Conservation (phyloP, 257 asterid genomes). For the Schizonepeta tenuifolia region DNA sequence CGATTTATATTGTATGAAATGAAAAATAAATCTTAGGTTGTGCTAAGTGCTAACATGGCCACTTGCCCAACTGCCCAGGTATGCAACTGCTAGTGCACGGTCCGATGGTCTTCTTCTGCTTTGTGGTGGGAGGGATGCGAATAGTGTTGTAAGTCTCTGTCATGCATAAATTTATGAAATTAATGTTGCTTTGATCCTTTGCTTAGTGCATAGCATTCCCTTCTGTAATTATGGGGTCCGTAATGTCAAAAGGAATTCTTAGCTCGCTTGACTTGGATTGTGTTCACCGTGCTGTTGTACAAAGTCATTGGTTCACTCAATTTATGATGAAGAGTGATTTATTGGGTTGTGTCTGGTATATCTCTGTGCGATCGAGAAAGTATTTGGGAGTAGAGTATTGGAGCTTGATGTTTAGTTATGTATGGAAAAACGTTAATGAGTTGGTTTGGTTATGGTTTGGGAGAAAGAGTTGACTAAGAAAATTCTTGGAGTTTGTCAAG, state of each 20-base stretch:
- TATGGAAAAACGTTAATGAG: background rate
- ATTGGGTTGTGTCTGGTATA: background rate
- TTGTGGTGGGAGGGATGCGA: slow-evolving; percentile 98
- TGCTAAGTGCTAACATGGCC: slow-evolving; percentile 16
- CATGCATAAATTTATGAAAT: slow-evolving; percentile 22
- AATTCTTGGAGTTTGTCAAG: background rate
- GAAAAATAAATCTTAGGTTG: background rate
- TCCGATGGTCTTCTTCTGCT: slow-evolving; percentile 99
- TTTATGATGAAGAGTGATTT: slow-evolving; percentile 17
- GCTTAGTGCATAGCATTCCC: slow-evolving; percentile 13
- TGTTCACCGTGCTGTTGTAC: slow-evolving; percentile 5
- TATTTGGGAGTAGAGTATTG: background rate
- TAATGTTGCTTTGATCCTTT: slow-evolving; percentile 3
- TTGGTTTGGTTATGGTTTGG: background rate
- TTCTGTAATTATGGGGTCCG: slow-evolving; percentile 10
- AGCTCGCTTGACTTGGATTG: slow-evolving; percentile 2
- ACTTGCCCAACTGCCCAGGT: slow-evolving; percentile 53
- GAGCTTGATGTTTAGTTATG: background rate
- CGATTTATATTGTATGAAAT: slow-evolving; percentile 16
- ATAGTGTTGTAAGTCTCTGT: slow-evolving; percentile 75
- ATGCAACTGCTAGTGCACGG: slow-evolving; percentile 99
- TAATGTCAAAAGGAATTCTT: background rate
- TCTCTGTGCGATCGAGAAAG: background rate
- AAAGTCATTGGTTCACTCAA: slow-evolving; percentile 13
- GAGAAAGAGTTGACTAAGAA: background rate